Evolutionary conservation across 768 basidiomycete species (phyloP).

Genomic region (Mycena haematopus): DNA sequence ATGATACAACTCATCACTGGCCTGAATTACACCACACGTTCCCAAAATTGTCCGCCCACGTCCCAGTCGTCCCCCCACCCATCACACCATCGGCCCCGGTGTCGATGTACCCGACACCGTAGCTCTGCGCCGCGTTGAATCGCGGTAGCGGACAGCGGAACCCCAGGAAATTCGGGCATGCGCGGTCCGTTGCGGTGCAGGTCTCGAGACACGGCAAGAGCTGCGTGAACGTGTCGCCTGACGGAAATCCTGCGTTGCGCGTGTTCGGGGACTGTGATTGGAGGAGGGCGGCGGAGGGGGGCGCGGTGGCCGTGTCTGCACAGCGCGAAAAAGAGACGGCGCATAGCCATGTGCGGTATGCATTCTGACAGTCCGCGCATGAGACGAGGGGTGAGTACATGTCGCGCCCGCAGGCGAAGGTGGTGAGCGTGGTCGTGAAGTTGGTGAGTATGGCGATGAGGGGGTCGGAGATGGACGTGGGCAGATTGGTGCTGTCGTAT

Average conservation of each 20-base stretch:
- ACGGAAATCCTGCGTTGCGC: slow-evolving; percentile 57
- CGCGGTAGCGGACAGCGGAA: slow-evolving; percentile 68
- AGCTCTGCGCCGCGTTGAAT: slow-evolving; percentile 72
- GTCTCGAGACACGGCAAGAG: slow-evolving; percentile 82
- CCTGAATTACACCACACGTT: slow-evolving; percentile 76
- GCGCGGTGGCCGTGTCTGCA: slow-evolving; percentile 43
- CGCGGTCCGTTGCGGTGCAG: slow-evolving; percentile 74
- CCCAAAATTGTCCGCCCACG: slow-evolving; percentile 69
- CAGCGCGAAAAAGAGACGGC: slow-evolving; percentile 77
- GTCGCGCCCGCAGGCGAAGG: slow-evolving; percentile 82
- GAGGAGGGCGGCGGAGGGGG: slow-evolving; percentile 36
- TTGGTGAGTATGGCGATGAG: slow-evolving; percentile 69
- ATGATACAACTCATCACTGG: slow-evolving; percentile 1
- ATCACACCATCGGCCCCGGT: slow-evolving; percentile 51
- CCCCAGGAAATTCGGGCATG: slow-evolving; percentile 76
- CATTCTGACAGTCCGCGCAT: slow-evolving; percentile 75
- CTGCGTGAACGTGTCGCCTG: slow-evolving; percentile 55
- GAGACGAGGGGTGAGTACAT: slow-evolving; percentile 78
- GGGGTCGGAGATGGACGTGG: slow-evolving; percentile 51
- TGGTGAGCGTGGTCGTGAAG: slow-evolving; percentile 75
- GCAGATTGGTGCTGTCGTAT: slow-evolving; percentile 60
- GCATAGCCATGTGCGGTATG: slow-evolving; percentile 84
- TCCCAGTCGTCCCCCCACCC: slow-evolving; percentile 58
- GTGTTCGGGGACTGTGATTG: slow-evolving; percentile 33
- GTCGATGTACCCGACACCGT: slow-evolving; percentile 81